These are phyloP conservation scores for Nemania sp. DNA, from an alignment of 2,329 filamentous ascomycete genomes.

Conservation along the genomic window DNA sequence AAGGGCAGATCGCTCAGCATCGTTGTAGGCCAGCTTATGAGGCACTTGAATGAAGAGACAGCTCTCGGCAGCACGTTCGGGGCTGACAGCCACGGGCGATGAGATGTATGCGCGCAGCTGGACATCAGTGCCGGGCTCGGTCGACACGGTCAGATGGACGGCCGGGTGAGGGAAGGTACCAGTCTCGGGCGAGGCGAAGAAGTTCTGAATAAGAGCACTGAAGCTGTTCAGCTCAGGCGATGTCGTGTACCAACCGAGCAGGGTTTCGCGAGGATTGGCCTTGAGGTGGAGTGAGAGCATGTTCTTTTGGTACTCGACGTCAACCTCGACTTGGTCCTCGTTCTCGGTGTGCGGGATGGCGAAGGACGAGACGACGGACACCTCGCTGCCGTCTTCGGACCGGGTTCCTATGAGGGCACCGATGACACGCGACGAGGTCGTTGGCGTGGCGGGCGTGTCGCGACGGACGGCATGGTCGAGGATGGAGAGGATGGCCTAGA, in stretches of 20 bases:
- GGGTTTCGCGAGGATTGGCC: constrained; percentile 88
- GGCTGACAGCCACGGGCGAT: constrained; percentile 90
- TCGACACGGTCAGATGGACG: constrained; percentile 93
- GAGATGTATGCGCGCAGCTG: constrained; percentile 94
- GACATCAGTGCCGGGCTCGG: constrained; percentile 84
- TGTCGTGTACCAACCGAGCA: constrained; percentile 98
- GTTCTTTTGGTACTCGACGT: constrained; percentile 99
- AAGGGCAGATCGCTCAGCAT: constrained; percentile 64
- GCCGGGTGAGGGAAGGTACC: constrained; percentile 98
- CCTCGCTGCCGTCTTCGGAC: constrained; percentile 94
- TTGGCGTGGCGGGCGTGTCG: constrained; percentile 71
- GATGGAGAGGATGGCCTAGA: constrained; percentile 72
- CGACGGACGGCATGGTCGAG: constrained; percentile 93
- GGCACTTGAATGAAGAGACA: constrained; percentile 98
- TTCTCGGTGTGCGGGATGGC: constrained; percentile 98
- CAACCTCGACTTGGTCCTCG: constrained; percentile 97
- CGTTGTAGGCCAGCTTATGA: constrained; percentile 89
- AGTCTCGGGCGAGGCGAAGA: constrained; percentile 95
- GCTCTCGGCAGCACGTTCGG: constrained; percentile 92
- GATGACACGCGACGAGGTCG: constrained; percentile 84
- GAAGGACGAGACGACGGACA: constrained; percentile 95
- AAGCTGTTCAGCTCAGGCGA: constrained; percentile 97
- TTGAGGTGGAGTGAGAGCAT: constrained; percentile 96
- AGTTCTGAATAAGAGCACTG: constrained; percentile 98
- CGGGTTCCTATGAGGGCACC: constrained; percentile 91